Percentiles rank a stretch among this genome's conserved stretches.
Conservation (phyloP, 2,329 filamentous ascomycete genomes). For the Pseudogymnoascus sp. region DNA sequence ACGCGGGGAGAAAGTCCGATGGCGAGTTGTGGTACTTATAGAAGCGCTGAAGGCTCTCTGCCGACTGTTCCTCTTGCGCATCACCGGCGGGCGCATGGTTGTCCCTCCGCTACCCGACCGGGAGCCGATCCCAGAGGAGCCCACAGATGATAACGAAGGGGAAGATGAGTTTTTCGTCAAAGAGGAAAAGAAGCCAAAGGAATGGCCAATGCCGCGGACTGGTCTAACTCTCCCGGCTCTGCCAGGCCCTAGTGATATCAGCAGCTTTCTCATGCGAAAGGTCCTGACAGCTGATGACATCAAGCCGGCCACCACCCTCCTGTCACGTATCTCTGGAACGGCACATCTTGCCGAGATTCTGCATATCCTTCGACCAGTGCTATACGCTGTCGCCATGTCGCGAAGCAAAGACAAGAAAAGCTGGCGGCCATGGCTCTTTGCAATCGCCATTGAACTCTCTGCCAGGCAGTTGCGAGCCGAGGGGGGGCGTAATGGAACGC, state of each 20-base stretch:
- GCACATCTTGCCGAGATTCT: slow-evolving; percentile 78
- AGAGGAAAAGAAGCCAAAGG: slow-evolving; percentile 32
- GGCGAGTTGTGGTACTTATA: slow-evolving; percentile 78
- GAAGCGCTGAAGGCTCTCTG: slow-evolving; percentile 84
- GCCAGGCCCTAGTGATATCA: slow-evolving; percentile 73
- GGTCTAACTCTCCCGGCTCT: slow-evolving; percentile 76
- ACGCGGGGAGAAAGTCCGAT: slow-evolving; percentile 71
- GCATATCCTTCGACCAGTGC: slow-evolving; percentile 80
- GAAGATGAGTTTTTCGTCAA: slow-evolving; percentile 33
- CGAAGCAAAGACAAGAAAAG: slow-evolving; percentile 58
- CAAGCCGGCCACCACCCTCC: slow-evolving; percentile 76
- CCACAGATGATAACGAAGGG: slow-evolving; percentile 33
- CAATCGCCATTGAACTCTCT: slow-evolving; percentile 75
- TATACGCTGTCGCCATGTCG: slow-evolving; percentile 78
- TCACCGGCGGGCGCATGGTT: slow-evolving; percentile 75
- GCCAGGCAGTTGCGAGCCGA: slow-evolving; percentile 74
- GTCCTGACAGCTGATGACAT: slow-evolving; percentile 95
- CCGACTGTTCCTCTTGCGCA: slow-evolving; percentile 66
- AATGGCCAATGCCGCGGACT: slow-evolving; percentile 92
- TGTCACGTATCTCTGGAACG: slow-evolving; percentile 71
- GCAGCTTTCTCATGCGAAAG: slow-evolving; percentile 77
- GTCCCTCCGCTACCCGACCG: slow-evolving; percentile 81
- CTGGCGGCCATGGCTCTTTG: slow-evolving; percentile 89
- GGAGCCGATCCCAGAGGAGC: slow-evolving; percentile 60
- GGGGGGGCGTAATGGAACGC: slow-evolving; percentile 29